Conservation (phyloP, 2,329 filamentous ascomycete genomes). For the Aspergillus novofumigatus region DNA sequence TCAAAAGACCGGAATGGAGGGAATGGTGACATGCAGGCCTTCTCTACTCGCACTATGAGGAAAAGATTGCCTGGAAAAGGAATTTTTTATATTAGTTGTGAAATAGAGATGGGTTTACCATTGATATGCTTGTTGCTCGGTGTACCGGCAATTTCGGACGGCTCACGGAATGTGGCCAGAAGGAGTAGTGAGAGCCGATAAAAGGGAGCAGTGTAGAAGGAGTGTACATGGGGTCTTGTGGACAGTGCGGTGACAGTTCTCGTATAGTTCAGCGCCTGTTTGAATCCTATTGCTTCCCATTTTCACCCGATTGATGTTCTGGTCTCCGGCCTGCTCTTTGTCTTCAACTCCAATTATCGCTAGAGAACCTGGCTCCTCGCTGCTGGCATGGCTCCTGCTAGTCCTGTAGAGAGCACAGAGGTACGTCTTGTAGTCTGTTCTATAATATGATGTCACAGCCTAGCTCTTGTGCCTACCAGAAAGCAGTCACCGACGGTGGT, state of each 20-base stretch:
- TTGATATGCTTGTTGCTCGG: constrained; percentile 20
- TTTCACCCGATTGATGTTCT: constrained; percentile 14
- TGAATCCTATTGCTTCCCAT: constrained; percentile 16
- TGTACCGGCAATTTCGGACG: constrained; percentile 13
- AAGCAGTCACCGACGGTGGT: not conserved
- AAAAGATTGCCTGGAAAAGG: constrained; percentile 37
- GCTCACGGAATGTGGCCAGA: constrained; percentile 13
- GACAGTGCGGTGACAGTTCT: constrained; percentile 19
- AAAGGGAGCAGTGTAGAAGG: constrained; percentile 14
- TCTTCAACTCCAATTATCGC: constrained; percentile 6
- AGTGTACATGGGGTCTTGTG: constrained; percentile 19
- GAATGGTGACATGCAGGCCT: constrained; percentile 34
- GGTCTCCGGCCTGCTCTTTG: constrained; percentile 13
- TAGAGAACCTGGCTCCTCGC: constrained; percentile 7
- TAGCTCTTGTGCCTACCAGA: not conserved
- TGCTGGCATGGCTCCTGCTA: not conserved
- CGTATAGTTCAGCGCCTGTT: constrained; percentile 23
- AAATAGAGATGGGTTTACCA: constrained; percentile 36
- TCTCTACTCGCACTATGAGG: constrained; percentile 39
- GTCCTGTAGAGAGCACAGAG: not conserved
- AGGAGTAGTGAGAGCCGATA: constrained; percentile 3
- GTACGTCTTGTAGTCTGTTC: not conserved
- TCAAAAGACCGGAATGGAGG: constrained; percentile 39
- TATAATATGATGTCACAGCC: not conserved
- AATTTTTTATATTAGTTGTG: constrained; percentile 36